Base-by-base conservation (phyloP, 2,329 filamentous ascomycete species). In the Claviceps maximensis region DNA sequence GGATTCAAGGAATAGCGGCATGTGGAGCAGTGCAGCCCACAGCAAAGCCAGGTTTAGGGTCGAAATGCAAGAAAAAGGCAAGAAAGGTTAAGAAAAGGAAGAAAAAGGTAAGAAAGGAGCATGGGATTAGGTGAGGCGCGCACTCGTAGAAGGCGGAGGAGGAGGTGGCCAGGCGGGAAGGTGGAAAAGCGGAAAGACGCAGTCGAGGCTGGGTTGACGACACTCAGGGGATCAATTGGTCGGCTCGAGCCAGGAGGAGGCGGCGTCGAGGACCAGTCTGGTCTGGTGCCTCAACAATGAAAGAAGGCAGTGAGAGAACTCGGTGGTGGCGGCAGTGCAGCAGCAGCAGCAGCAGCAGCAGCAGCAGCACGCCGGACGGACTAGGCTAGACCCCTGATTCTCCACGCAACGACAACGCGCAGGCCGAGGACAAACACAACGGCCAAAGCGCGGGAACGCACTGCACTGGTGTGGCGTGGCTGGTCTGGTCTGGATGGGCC, bases 1-100 rank as follows among this genome's bases (percentile, higher is more conserved):
- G 57, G 55, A 59, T 59, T 55, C 53, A 53, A 60, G 58, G 57
- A 59, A 54, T 53, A 57, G 58, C 59, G 55, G 58, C 60, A 66
- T 66, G 63, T 59, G 59, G 61, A 58, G 58, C 58, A 60, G 56
- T 60, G 58, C 19, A 50, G 53, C 53, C 45, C 41, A 42, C 52
- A 57, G 56, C 56, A 54, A 60, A 52, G 57, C 60, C 58, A 55
- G 59, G 59, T 57, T 58, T 60, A 63, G 61, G 55, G 54, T 51
- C 21, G 12, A 45, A 27, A 10, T 4, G 21, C 19, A 23, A 23
- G 19, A 25, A 17, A 15, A 15, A 13, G 21, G 21, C n/a, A n/a
- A n/a, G n/a, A n/a, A n/a, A n/a, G n/a, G 27, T 29, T 2, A 42
- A 23, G 9, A 23, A 15, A 25, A 44, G 9, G 19, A 10, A 15